These are phyloP conservation scores for Termitomyces sp. DNA, from an alignment of 768 basidiomycete genomes.

Conservation along the genomic window DNA sequence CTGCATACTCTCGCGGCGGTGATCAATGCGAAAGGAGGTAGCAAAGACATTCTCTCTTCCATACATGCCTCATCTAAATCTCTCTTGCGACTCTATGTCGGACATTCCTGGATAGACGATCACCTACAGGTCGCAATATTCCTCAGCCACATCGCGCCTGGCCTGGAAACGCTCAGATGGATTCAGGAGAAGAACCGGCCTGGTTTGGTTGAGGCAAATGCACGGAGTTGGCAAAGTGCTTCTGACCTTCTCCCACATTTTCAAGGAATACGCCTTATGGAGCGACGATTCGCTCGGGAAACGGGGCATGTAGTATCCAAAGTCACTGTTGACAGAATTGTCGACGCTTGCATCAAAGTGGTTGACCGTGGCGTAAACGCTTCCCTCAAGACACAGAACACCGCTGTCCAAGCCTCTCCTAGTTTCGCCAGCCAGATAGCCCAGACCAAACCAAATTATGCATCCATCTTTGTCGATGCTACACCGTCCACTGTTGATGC, in stretches of 20 bases:
- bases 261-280: slow-evolving; percentile 57
- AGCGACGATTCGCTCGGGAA: slow-evolving; percentile 38
- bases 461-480: slow-evolving; percentile 24
- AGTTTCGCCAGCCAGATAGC: slow-evolving; percentile 25
- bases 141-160: slow-evolving; percentile 73
- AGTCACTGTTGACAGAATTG: slow-evolving; percentile 36
- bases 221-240: slow-evolving; percentile 63
- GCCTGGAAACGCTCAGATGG: slow-evolving; percentile 64
- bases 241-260: slow-evolving; percentile 68
- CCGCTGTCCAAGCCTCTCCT: slow-evolving; percentile 31
- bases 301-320: slow-evolving; percentile 16
- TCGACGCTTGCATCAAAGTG: slow-evolving; percentile 36
- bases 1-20: slow-evolving; percentile 64
- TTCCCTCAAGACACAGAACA: slow-evolving; percentile 22
- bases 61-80: slow-evolving; percentile 54
- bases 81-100: slow-evolving; percentile 65
- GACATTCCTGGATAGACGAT: slow-evolving; percentile 68
- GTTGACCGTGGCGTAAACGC: slow-evolving; percentile 26
- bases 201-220: slow-evolving; percentile 62
- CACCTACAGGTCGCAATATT: slow-evolving; percentile 66
- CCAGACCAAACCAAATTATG: slow-evolving; percentile 26
- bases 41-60: slow-evolving; percentile 37
- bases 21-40: slow-evolving; percentile 48
- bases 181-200: slow-evolving; percentile 76
- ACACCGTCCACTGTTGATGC: slow-evolving; percentile 16